phyloP scores from a whole-genome alignment of 1,284 basidiomycete genomes.

The Apiotrichum mycotoxinovorans region DNA sequence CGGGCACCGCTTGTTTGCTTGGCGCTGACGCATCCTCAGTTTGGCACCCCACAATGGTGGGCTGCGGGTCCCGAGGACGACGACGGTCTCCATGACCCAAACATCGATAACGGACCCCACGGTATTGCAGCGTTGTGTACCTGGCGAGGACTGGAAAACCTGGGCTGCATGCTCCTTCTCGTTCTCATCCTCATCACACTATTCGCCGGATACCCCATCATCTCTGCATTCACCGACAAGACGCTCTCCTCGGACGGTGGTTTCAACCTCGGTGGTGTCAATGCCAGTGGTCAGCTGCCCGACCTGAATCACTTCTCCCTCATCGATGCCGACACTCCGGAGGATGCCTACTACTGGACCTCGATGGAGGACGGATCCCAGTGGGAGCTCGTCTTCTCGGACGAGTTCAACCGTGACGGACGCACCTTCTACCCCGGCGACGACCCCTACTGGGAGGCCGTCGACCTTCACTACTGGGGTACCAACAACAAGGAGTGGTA shows the following conservation, averaged over 20 bases:
- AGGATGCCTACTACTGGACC: conserved; percentile 54
- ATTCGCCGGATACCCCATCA: conserved; percentile 74
- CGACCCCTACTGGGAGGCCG: conserved; percentile 58
- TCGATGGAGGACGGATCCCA: conserved; percentile 66
- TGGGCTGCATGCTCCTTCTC: conserved; percentile 56
- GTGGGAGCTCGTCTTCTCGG: conserved; percentile 81
- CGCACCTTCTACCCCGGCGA: conserved; percentile 57
- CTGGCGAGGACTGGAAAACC: conserved; percentile 9
- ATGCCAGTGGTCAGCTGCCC: conserved; percentile 55
- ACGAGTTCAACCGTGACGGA: conserved; percentile 82
- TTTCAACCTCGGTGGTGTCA: conserved; percentile 74
- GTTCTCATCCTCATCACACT: conserved; percentile 54
- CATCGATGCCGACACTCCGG: conserved; percentile 68
- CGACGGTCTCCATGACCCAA: conserved; percentile 47
- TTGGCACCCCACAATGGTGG: neutral
- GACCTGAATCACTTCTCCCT: conserved; percentile 44
- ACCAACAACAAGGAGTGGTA: conserved; percentile 69
- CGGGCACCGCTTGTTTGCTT: neutral
- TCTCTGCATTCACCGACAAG: conserved; percentile 53
- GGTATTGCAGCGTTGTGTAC: conserved; percentile 13
- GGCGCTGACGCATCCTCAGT: neutral
- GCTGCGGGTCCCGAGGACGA: conserved; percentile 40
- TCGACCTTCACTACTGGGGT: conserved; percentile 59
- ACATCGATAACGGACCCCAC: conserved; percentile 16
- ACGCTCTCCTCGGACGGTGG: conserved; percentile 25